These are phyloP conservation scores for Alloteropsis semialata DNA, from an alignment of 176 grass and related monocot species.

Conservation along the genomic window DNA sequence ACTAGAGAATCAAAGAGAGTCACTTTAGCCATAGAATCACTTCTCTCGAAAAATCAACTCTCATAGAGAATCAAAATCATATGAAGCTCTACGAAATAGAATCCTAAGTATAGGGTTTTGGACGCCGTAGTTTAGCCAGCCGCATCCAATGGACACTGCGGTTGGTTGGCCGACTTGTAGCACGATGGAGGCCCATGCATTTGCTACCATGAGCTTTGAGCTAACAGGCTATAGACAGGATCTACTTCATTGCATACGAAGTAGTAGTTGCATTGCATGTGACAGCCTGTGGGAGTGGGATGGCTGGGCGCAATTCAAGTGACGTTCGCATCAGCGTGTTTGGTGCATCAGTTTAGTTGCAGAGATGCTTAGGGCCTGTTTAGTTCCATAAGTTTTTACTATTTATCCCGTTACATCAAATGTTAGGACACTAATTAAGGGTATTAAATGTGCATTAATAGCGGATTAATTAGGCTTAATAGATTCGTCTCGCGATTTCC, in stretches of 20 bases:
- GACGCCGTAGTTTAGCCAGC: background rate
- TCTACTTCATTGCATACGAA: background rate
- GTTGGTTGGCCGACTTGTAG: background rate
- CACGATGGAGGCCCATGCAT: background rate
- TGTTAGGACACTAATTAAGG: too few relatives aligned
- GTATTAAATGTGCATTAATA: too few relatives aligned
- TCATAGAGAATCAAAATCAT: too few relatives aligned
- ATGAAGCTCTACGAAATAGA: too few relatives aligned
- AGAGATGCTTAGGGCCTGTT: too few relatives aligned
- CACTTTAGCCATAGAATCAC: too few relatives aligned
- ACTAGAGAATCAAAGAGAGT: too few relatives aligned
- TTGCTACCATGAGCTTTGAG: background rate
- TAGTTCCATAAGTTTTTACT: too few relatives aligned
- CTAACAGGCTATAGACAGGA: background rate
- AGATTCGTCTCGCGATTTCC: too few relatives aligned
- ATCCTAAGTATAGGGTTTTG: background rate
- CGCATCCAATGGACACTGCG: conserved; percentile 1
- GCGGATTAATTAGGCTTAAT: too few relatives aligned
- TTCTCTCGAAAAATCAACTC: too few relatives aligned
- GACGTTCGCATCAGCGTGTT: background rate
- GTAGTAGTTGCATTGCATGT: background rate
- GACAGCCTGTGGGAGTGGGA: background rate
- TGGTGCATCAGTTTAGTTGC: background rate
- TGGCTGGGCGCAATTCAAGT: background rate
- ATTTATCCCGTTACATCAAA: too few relatives aligned